These are phyloP conservation scores for Vararia minispora DNA, from an alignment of 768 basidiomycete species.

Conservation along the genomic window DNA sequence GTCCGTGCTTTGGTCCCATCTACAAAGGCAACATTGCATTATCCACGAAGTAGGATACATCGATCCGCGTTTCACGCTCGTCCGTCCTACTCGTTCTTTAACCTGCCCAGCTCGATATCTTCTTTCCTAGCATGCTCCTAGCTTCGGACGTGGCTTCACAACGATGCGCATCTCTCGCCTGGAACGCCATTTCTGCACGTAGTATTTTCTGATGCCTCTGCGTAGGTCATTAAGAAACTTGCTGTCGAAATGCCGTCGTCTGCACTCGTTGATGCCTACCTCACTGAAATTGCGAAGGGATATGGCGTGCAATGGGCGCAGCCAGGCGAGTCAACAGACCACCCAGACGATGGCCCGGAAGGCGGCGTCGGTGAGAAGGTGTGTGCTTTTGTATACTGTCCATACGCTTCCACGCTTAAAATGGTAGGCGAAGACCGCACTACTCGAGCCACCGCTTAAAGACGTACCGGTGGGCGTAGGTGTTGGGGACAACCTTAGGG, in stretches of 20 bases:
- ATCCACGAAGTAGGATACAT: too few species aligned
- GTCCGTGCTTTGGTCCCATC: too few species aligned
- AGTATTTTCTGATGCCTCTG: constrained; percentile 5
- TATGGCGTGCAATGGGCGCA: constrained; percentile 63
- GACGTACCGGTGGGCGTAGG: too few species aligned
- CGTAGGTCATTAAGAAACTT: constrained; percentile 69
- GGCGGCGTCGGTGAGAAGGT: constrained; percentile 12
- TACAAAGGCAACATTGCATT: too few species aligned
- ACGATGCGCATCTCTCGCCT: too few species aligned
- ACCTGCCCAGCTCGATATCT: background rate
- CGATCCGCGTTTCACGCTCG: background rate
- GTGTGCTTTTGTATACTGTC: background rate
- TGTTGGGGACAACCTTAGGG: constrained; percentile 14
- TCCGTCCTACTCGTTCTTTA: constrained; percentile 1
- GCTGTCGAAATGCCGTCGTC: constrained; percentile 54
- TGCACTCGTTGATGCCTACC: constrained; percentile 78
- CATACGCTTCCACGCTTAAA: too few species aligned
- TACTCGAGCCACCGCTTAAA: too few species aligned
- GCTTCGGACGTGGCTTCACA: too few species aligned
- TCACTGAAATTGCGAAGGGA: constrained; percentile 80
- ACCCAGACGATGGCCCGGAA: constrained; percentile 1
- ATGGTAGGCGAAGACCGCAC: too few species aligned
- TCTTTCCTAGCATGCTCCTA: too few species aligned
- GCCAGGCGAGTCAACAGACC: too few species aligned
- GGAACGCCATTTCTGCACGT: constrained; percentile 1